phyloP scores from a whole-genome alignment of 2,329 filamentous ascomycete species.

The Calonectria pteridis region DNA sequence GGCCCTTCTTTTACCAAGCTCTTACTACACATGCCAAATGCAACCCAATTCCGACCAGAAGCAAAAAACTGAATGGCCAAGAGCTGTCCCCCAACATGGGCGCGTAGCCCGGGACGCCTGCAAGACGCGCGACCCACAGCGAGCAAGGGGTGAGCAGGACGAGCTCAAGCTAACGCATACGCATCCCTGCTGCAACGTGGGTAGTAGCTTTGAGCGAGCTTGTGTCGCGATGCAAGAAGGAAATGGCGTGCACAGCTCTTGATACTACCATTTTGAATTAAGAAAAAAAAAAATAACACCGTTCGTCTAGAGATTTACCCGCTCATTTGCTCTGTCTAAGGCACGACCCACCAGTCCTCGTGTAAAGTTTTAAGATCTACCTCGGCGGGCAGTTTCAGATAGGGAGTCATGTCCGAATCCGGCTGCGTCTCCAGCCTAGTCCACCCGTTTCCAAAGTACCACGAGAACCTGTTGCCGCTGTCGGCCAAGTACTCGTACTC shows the following conservation, averaged over 20 bases:
- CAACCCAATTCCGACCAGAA: neutral
- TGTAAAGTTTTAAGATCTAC: constrained; percentile 73
- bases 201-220: neutral
- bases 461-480: constrained; percentile 67
- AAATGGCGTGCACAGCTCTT: constrained; percentile 37
- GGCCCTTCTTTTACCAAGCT: neutral
- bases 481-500: constrained; percentile 60
- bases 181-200: constrained; percentile 18
- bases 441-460: constrained; percentile 76
- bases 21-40: constrained; percentile 8
- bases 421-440: constrained; percentile 69
- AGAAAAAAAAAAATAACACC: neutral
- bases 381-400: constrained; percentile 68
- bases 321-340: constrained; percentile 34
- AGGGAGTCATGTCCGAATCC: constrained; percentile 71
- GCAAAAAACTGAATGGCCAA: constrained; percentile 1
- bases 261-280: constrained; percentile 24
- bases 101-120: neutral
- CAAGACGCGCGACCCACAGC: constrained; percentile 10
- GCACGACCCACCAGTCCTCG: constrained; percentile 74
- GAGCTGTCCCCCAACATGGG: neutral
- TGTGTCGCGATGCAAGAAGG: constrained; percentile 25
- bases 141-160: constrained; percentile 1
- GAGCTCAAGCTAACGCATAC: neutral
- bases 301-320: constrained; percentile 2